Base-by-base conservation (phyloP, 1,139 yeast genomes). In the Candida tunisiensis region DNA sequence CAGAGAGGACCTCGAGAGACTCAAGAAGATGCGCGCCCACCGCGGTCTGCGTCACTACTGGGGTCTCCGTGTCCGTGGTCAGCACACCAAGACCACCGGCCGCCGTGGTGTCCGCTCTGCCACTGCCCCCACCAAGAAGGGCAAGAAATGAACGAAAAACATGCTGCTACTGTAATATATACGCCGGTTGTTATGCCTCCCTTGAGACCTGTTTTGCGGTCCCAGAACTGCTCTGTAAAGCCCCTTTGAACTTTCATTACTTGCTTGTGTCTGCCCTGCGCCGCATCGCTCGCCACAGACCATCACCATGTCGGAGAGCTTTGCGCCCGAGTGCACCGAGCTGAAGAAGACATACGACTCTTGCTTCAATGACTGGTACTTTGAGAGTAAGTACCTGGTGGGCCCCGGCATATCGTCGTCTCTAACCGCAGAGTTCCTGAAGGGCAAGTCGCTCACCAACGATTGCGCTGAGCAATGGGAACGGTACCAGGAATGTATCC, bases 11-110 rank as follows among this genome's bases (percentile, higher is more conserved):
- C 74, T 88, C 65, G 98, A 88, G 73, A 88, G 96, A 74, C 75
- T 88, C 66, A 91, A 91, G 93, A 88, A 91, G 72, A 88, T 91
- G 77, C 88, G 96, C 77, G 72, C 96, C 57, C 98, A 88, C 91
- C 79, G 96, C 71, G 99, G 99, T 85, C 79, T 88, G 65, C 82
- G 99, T 77, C 99, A 88, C 75, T 85, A 77, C 91, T 91, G 96
- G 96, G 96, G 96, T 39, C 51, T 57, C 48, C 70, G 69, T 61
- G 74, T 69, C 51, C 83, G 96, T 77, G 96, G 96, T 72, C 96
- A 85, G 77, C 98, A 88, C 73, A 88, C 98, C 75, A 88, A 88
- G 79, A 85, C 96, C 62, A 88, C 98, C 55, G 92, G 95, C 63
- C 83, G 98, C 73, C 82, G 88, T 56, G 74, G 73, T 39, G 58